Evolutionary conservation across 1,284 basidiomycete genomes (phyloP).

Genomic region (Bjerkandera adusta): DNA sequence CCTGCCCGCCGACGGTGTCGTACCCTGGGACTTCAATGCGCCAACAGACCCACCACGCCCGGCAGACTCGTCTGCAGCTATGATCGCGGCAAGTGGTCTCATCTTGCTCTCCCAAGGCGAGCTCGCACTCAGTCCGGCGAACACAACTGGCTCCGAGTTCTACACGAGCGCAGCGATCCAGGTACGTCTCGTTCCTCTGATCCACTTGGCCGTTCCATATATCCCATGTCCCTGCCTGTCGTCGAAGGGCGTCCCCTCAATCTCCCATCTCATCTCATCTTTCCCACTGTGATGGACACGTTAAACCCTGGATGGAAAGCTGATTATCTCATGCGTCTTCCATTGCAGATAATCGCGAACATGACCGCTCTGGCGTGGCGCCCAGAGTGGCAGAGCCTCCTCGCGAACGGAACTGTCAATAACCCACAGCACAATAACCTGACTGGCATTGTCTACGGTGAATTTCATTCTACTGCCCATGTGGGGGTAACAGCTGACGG

Average conservation of each 20-base stretch:
- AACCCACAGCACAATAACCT: conserved; percentile 50
- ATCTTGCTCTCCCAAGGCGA: conserved; percentile 58
- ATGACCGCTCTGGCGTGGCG: conserved; percentile 55
- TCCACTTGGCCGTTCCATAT: not conserved
- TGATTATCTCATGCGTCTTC: too few relatives aligned
- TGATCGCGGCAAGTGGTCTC: conserved; percentile 55
- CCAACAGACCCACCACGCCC: conserved; percentile 50
- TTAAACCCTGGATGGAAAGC: too few relatives aligned
- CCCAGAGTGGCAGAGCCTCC: conserved; percentile 56
- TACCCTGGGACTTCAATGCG: conserved; percentile 75
- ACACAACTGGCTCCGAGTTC: conserved; percentile 33
- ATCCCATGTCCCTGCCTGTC: too few relatives aligned
- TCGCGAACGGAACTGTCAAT: conserved; percentile 69
- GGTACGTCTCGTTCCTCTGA: conserved; percentile 26
- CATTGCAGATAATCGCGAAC: conserved; percentile 45
- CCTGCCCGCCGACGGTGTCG: conserved; percentile 54
- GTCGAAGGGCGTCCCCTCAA: not conserved
- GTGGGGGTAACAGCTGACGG: not conserved
- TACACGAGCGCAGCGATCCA: conserved; percentile 51
- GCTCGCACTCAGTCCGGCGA: conserved; percentile 28
- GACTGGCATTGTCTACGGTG: conserved; percentile 67
- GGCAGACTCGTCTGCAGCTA: conserved; percentile 67
- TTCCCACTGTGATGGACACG: not conserved
- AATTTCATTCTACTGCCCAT: not conserved
- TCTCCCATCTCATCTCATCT: too few relatives aligned